Base-by-base conservation (phyloP, 768 basidiomycete genomes). In the Lactarius tabidus region DNA sequence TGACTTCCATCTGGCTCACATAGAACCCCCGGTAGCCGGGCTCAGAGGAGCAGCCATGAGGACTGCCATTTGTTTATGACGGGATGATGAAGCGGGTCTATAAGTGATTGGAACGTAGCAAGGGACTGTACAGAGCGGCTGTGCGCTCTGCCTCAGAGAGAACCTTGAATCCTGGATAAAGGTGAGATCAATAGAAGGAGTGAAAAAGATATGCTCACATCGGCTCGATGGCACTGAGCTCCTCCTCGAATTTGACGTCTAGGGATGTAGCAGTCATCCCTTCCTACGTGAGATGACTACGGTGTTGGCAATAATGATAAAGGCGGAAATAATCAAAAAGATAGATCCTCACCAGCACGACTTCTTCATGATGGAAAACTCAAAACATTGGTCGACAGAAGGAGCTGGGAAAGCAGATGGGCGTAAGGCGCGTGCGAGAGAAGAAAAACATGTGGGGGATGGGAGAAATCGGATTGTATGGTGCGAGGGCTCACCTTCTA, bases 61-160 rank as follows among this genome's bases (percentile, higher is more conserved):
- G 76, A 98, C 97, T 7, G 95, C 93, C 96, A 99, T 98, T 78
- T 98, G 96, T 75, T 97, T 58, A 99, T 87, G 68, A 99, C 95
- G 39, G 94, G 77, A 97, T 93, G 79, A 99, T 98, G 80, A 99
- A 99, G 67, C 97, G 84, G 73, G 98, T 98, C 79, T 99, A 97
- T 72, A 98, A 93, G 79, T 97, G 96, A 43, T 95, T 98, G 70
- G 94, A 93, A 81, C 95, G 94, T 81, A 98, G 97, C 63, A 99
- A 87, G 80, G 98, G 92, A 81, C 94, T 96, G 82, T 99, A 99
- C 72, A 99, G 88, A 77, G 97, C 97, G 79, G 97, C 97, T 78
- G 97, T 99, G 79, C 97, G 92, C 85, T 99, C 97, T 70, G 96
- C 95, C 83, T 98, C 97, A 68, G 93, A 95, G 60, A 99, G 87